phyloP scores from a whole-genome alignment of 1,284 basidiomycete species.

The Ceratobasidium theobromae region DNA sequence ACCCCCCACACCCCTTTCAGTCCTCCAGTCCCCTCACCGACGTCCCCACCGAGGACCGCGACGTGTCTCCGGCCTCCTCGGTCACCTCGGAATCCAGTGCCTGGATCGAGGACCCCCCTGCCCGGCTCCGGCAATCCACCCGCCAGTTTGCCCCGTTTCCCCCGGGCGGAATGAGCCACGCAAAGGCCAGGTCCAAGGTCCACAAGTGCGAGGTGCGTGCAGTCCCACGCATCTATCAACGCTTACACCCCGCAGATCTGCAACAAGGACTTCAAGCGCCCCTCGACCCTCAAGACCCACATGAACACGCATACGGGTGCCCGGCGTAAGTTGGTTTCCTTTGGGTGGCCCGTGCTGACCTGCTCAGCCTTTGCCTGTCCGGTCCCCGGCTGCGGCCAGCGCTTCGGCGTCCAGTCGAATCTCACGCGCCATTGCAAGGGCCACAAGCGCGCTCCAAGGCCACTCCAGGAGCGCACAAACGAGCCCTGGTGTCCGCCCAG shows the following conservation, averaged over 20 bases:
- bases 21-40: too few relatives aligned
- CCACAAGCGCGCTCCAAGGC: constrained; percentile 40
- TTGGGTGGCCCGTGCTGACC: background rate
- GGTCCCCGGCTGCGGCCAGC: constrained; percentile 52
- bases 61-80: too few relatives aligned
- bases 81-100: too few relatives aligned
- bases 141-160: background rate
- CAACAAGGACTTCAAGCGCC: constrained; percentile 13
- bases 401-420: constrained; percentile 63
- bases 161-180: background rate
- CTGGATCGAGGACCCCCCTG: too few relatives aligned
- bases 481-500: constrained; percentile 32
- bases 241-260: background rate
- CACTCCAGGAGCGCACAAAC: background rate
- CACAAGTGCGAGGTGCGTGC: constrained; percentile 3
- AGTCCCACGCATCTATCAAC: background rate
- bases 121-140: too few relatives aligned
- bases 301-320: constrained; percentile 67
- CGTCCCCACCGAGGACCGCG: too few relatives aligned
- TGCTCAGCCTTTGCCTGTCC: constrained; percentile 54
- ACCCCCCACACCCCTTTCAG: too few relatives aligned
- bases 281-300: constrained; percentile 53
- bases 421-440: constrained; percentile 60
- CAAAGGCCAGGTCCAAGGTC: background rate
- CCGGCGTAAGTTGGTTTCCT: constrained; percentile 51